phyloP scores from a whole-genome alignment of 768 basidiomycete species.

The Leccinellum albellum region DNA sequence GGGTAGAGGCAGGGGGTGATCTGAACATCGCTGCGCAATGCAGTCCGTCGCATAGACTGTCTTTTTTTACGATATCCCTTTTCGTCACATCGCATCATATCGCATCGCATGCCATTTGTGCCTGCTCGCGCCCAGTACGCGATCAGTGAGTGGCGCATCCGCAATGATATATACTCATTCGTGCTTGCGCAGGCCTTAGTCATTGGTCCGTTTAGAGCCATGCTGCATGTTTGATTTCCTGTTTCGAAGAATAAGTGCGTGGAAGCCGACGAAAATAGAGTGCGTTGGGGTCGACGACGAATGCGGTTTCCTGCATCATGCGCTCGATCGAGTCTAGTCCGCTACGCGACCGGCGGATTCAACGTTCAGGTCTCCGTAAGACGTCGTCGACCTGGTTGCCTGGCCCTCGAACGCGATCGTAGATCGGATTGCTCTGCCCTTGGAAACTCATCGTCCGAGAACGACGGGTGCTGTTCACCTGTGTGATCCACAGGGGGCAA shows the following conservation, averaged over 20 bases:
- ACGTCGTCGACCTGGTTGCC: background rate
- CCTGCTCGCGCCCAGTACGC: background rate
- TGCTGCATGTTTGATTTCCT: background rate
- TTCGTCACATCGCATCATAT: background rate
- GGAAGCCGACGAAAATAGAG: background rate
- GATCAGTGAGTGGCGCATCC: background rate
- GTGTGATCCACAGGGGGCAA: background rate
- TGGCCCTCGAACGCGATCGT: background rate
- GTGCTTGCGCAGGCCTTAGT: background rate
- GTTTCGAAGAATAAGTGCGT: background rate
- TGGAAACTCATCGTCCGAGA: conserved; percentile 2
- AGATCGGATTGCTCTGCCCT: background rate
- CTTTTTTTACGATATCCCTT: background rate
- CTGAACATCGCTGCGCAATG: background rate
- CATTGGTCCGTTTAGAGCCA: background rate
- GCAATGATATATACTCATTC: background rate
- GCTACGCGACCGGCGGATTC: background rate
- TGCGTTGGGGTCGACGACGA: background rate
- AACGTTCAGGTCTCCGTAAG: background rate
- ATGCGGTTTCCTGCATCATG: background rate
- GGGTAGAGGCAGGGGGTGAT: conserved; percentile 33
- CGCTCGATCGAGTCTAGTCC: background rate
- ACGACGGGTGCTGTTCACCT: background rate
- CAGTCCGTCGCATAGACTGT: conserved; percentile 4
- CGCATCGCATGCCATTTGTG: background rate